phyloP scores from a whole-genome alignment of 768 basidiomycete species.

The Erythrobasidium yunnanense region DNA sequence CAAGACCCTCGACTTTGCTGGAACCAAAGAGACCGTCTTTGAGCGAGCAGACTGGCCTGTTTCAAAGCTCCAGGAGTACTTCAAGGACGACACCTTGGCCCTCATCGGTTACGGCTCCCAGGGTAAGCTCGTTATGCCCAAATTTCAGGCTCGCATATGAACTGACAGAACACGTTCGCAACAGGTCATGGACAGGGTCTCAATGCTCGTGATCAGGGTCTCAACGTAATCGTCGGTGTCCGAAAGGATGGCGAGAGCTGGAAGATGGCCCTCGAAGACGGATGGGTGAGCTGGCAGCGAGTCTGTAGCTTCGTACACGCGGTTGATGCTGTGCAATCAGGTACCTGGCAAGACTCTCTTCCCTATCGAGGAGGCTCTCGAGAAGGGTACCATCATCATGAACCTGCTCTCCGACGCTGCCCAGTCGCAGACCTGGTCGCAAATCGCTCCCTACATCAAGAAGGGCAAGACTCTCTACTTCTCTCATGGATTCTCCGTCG shows the following conservation, averaged over 20 bases:
- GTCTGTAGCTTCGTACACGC: background rate
- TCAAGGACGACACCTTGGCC: slow-evolving; percentile 98
- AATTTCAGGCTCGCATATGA: background rate
- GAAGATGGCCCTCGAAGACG: slow-evolving; percentile 88
- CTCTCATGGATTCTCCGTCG: slow-evolving; percentile 98
- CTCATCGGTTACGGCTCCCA: slow-evolving; percentile 98
- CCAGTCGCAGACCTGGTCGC: slow-evolving; percentile 91
- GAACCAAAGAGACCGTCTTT: slow-evolving; percentile 37
- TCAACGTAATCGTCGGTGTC: slow-evolving; percentile 97
- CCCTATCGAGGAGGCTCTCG: slow-evolving; percentile 94
- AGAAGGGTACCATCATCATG: slow-evolving; percentile 96
- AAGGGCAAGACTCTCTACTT: slow-evolving; percentile 99
- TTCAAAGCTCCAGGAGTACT: slow-evolving; percentile 96
- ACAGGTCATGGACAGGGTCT: slow-evolving; percentile 91
- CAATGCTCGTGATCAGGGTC: slow-evolving; percentile 96
- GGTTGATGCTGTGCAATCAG: slow-evolving; percentile 43
- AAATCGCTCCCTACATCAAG: slow-evolving; percentile 83
- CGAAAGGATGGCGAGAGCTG: slow-evolving; percentile 93
- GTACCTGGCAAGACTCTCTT: slow-evolving; percentile 96
- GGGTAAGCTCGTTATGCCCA: slow-evolving; percentile 21
- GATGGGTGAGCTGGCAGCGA: slow-evolving; percentile 59
- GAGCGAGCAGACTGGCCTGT: slow-evolving; percentile 76
- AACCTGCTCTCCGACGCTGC: slow-evolving; percentile 98
- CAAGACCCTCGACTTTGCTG: slow-evolving; percentile 39
- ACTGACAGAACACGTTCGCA: background rate